These are phyloP conservation scores for Cystobasidium slooffiae DNA, from an alignment of 1,284 basidiomycete genomes.

Conservation along the genomic window DNA sequence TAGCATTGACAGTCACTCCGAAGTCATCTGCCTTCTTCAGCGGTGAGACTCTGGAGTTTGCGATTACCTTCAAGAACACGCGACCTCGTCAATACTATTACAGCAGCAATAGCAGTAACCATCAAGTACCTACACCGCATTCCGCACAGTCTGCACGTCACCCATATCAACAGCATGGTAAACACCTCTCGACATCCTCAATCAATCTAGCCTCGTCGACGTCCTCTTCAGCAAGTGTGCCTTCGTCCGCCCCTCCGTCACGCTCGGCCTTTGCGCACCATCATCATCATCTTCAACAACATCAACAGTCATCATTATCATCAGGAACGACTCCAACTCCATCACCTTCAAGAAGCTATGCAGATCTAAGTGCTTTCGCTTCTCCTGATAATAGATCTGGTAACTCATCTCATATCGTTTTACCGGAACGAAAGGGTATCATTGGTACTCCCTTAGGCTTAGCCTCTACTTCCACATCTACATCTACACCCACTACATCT, in stretches of 20 bases:
- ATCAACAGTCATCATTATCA: neutral
- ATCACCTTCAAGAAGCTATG: constrained; percentile 24
- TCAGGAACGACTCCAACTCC: neutral
- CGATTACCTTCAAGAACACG: constrained; percentile 84
- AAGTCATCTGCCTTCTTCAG: constrained; percentile 89
- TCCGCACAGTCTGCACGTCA: constrained; percentile 12
- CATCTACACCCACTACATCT: constrained; percentile 10
- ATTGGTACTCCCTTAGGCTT: constrained; percentile 55
- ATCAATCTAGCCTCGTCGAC: neutral
- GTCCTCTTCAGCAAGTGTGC: neutral
- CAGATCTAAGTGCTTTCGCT: constrained; percentile 29
- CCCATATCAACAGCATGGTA: neutral
- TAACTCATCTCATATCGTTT: constrained; percentile 44
- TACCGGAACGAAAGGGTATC: constrained; percentile 49
- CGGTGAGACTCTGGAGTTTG: constrained; percentile 81
- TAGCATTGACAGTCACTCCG: constrained; percentile 65
- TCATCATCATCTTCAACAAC: neutral
- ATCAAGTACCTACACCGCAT: neutral
- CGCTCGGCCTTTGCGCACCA: constrained; percentile 9
- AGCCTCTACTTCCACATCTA: constrained; percentile 55
- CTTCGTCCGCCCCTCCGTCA: constrained; percentile 23
- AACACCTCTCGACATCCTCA: constrained; percentile 22
- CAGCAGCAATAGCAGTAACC: constrained; percentile 21
- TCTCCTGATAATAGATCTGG: constrained; percentile 39
- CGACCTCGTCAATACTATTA: constrained; percentile 51